A percentile compares a stretch with the other conserved stretches of the same genome.
Evolutionary conservation across 805 yeast genomes (phyloP).

Genomic region (Cephaloascus albidus): DNA sequence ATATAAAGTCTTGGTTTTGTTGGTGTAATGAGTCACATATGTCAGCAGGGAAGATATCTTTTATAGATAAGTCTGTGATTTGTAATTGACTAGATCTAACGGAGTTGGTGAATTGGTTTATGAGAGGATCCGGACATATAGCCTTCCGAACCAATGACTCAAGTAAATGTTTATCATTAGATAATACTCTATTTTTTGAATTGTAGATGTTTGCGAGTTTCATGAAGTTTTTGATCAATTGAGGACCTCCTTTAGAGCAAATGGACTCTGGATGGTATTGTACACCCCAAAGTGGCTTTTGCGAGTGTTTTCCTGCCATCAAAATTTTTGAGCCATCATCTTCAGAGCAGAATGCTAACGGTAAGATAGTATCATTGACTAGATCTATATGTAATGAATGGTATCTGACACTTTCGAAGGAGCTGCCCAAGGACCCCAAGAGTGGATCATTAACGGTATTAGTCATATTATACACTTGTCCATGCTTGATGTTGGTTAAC

Average conservation of each 20-base stretch:
- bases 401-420: conserved; percentile 70
- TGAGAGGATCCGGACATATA: conserved; percentile 11
- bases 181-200: conserved; percentile 7
- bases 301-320: conserved; percentile 71
- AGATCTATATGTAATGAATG: conserved; percentile 66
- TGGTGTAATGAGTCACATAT: conserved; percentile 39
- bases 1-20: conserved; percentile 37
- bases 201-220: conserved; percentile 28
- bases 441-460: conserved; percentile 16
- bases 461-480: conserved; percentile 59
- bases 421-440: conserved; percentile 27
- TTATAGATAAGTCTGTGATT: conserved; percentile 5
- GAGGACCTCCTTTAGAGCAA: conserved; percentile 62
- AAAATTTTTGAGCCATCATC: conserved; percentile 27
- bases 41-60: conserved; percentile 24
- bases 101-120: conserved; percentile 7
- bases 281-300: conserved; percentile 77
- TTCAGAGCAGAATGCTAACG: conserved; percentile 54
- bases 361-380: conserved; percentile 27
- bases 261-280: conserved; percentile 97
- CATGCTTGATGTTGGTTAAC: conserved; percentile 64
- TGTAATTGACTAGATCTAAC: conserved; percentile 9
- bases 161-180: conserved; percentile 1
- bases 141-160: conserved; percentile 1
- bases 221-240: conserved; percentile 58